Conservation (phyloP, 805 yeast species). For the Cyberlindnera saturnus region DNA sequence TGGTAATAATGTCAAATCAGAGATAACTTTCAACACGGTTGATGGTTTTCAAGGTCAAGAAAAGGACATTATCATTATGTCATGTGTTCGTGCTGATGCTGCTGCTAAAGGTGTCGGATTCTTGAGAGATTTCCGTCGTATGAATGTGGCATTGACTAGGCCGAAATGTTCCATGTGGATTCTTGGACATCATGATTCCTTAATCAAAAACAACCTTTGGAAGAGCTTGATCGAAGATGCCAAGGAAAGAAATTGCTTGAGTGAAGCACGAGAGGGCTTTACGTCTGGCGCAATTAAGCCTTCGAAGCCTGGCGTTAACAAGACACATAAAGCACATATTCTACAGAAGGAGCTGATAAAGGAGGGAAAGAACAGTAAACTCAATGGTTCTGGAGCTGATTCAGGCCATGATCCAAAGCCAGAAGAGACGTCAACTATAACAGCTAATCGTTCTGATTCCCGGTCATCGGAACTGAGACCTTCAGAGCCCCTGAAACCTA, state of each 20-base stretch:
- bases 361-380: not conserved
- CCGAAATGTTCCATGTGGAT: conserved; percentile 92
- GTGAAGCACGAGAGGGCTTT: conserved; percentile 15
- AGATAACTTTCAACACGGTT: conserved; percentile 86
- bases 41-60: conserved; percentile 99
- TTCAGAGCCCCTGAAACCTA: not conserved
- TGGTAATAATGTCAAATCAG: conserved; percentile 57
- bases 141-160: conserved; percentile 96
- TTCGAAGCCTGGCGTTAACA: not conserved
- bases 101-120: conserved; percentile 67
- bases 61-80: conserved; percentile 86
- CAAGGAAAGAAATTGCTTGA: conserved; percentile 31
- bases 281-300: conserved; percentile 1
- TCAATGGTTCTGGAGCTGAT: not conserved
- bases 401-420: not conserved
- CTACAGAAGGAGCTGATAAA: not conserved
- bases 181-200: conserved; percentile 69
- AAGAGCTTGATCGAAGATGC: conserved; percentile 62
- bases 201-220: conserved; percentile 70
- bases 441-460: not conserved
- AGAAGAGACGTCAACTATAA: not conserved
- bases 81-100: conserved; percentile 88
- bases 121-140: conserved; percentile 83
- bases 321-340: not conserved
- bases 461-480: not conserved